A percentile compares a stretch with the other conserved stretches of the same genome.
Evolutionary conservation across 2,329 filamentous ascomycete species (phyloP).

Genomic region (Samsoniella hepiali): DNA sequence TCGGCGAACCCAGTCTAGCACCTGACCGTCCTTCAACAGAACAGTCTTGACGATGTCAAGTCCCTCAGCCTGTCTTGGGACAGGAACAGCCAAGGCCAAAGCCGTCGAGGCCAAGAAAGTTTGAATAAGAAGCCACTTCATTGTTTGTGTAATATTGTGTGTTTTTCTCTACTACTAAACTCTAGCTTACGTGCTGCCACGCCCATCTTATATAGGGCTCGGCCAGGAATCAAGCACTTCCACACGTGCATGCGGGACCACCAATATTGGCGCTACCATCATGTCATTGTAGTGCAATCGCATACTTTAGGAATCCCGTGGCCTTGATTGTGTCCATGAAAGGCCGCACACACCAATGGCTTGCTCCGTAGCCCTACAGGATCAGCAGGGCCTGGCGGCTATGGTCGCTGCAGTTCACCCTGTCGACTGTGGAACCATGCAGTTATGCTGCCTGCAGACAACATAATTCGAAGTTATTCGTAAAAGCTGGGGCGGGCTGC

Average conservation of each 20-base stretch:
- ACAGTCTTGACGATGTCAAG: conserved; percentile 22
- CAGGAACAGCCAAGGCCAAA: neutral
- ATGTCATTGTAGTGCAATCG: conserved; percentile 10
- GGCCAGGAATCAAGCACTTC: neutral
- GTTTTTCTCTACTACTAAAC: neutral
- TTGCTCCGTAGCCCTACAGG: neutral
- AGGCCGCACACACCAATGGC: neutral
- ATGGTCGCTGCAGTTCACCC: neutral
- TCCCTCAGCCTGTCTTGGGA: neutral
- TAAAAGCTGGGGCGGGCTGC: neutral
- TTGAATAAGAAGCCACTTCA: conserved; percentile 1
- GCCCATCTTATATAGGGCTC: neutral
- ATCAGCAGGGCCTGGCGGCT: neutral
- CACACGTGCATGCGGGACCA: conserved; percentile 5
- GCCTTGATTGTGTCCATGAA: neutral
- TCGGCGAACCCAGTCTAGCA: conserved; percentile 23
- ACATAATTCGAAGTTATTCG: neutral
- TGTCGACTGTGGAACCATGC: conserved; percentile 6
- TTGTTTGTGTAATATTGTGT: neutral
- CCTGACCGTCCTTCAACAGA: conserved; percentile 18
- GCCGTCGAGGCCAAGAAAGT: neutral
- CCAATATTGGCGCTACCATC: neutral
- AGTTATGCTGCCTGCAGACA: neutral
- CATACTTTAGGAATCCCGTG: neutral
- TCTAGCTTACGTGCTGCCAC: neutral